Percentiles rank a stretch among this genome's conserved stretches.
These are phyloP conservation scores for Fraxinus ornus DNA, from an alignment of 305 asterid species.

Conservation along the genomic window DNA sequence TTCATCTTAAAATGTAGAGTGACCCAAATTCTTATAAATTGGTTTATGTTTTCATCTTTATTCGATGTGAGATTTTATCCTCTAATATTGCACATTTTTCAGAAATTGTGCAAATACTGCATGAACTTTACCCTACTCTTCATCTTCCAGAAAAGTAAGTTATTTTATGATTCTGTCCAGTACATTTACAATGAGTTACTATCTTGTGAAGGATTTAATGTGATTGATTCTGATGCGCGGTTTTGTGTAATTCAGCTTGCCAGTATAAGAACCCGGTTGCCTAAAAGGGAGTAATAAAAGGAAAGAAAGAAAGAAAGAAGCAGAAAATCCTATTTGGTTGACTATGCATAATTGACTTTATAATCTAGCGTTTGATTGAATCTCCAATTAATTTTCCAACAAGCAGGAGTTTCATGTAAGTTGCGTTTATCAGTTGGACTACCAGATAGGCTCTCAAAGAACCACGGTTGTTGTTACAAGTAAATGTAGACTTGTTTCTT, in stretches of 20 bases:
- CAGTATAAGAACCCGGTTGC: too few species aligned
- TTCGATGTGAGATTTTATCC: too few species aligned
- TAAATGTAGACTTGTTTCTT: not conserved
- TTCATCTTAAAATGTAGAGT: too few species aligned
- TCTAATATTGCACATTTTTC: slow-evolving; percentile 45
- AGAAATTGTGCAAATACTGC: slow-evolving; percentile 38
- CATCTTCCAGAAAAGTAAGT: slow-evolving; percentile 51
- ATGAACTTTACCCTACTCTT: slow-evolving; percentile 41
- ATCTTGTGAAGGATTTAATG: not conserved
- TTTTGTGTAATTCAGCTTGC: not conserved
- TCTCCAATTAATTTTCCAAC: not conserved
- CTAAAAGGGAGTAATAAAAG: too few species aligned
- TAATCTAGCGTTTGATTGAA: not conserved
- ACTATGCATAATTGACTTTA: not conserved
- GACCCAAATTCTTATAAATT: too few species aligned
- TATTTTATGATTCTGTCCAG: not conserved
- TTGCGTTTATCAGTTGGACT: not conserved
- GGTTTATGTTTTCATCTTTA: too few species aligned
- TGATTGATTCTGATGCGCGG: not conserved
- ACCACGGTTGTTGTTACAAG: not conserved
- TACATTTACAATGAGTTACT: not conserved
- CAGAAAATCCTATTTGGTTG: not conserved
- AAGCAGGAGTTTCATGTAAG: not conserved
- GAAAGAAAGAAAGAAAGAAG: too few species aligned
- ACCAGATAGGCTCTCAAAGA: not conserved